A percentile compares a stretch with the other conserved stretches of the same genome.
Conservation (phyloP, 495 filamentous ascomycete species). For the Aspergillus egyptiacus region DNA sequence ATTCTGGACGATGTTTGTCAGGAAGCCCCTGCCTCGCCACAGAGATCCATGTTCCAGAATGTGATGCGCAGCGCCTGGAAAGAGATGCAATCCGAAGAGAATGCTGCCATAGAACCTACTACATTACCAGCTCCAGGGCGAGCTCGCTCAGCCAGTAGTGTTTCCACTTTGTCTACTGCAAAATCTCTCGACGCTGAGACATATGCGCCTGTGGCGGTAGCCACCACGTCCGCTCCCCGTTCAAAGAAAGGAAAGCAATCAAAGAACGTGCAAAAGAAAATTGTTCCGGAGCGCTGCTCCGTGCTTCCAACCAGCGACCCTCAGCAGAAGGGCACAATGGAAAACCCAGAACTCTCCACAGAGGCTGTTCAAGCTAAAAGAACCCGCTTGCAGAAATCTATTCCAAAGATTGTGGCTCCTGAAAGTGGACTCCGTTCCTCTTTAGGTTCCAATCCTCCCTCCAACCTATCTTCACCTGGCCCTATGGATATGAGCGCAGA, state of each 20-base stretch:
- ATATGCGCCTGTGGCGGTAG: slow-evolving; percentile 15
- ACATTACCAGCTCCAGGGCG: slow-evolving; percentile 10
- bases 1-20: slow-evolving; percentile 23
- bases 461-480: slow-evolving; percentile 14
- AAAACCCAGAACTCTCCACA: slow-evolving; percentile 23
- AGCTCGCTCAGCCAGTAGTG: slow-evolving; percentile 37
- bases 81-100: slow-evolving; percentile 15
- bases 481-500: not conserved
- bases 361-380: slow-evolving; percentile 26
- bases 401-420: slow-evolving; percentile 17
- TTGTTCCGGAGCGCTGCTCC: slow-evolving; percentile 9
- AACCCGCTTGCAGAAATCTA: slow-evolving; percentile 21
- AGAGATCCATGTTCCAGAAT: slow-evolving; percentile 24
- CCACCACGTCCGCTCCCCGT: slow-evolving; percentile 15
- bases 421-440: slow-evolving; percentile 26
- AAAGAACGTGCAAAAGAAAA: slow-evolving; percentile 22
- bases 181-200: slow-evolving; percentile 31
- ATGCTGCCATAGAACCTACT: not conserved
- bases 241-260: slow-evolving; percentile 27
- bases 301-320: slow-evolving; percentile 12
- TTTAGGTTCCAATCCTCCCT: slow-evolving; percentile 12
- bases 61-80: slow-evolving; percentile 23
- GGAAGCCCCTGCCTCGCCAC: slow-evolving; percentile 19
- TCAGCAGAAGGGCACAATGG: slow-evolving; percentile 27
- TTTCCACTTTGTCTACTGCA: slow-evolving; percentile 41